These are phyloP conservation scores for Leccinum variicolor DNA, from an alignment of 768 basidiomycete species.

Conservation along the genomic window DNA sequence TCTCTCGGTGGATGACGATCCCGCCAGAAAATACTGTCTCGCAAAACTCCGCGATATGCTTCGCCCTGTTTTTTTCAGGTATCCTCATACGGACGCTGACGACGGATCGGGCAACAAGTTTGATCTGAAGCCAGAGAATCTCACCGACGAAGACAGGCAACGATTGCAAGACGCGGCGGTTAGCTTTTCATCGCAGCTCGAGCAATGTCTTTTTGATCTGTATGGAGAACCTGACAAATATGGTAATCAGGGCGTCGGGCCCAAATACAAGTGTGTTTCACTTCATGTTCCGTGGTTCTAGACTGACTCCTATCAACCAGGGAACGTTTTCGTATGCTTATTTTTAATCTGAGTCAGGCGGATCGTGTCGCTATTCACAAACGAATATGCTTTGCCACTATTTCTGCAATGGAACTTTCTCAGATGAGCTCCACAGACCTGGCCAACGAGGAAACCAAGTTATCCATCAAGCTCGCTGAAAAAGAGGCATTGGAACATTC, in stretches of 20 bases:
- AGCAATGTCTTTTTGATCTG: conserved; percentile 70
- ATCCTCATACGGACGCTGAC: conserved; percentile 51
- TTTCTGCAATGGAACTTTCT: conserved; percentile 71
- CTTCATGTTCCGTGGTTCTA: background rate
- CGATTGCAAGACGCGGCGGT: conserved; percentile 55
- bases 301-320: conserved; percentile 36
- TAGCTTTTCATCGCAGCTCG: conserved; percentile 67
- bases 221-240: conserved; percentile 76
- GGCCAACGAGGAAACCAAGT: conserved; percentile 82
- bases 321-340: conserved; percentile 87
- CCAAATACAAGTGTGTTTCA: conserved; percentile 74
- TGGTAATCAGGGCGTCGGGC: conserved; percentile 57
- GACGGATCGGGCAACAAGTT: conserved; percentile 32
- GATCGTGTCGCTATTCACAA: conserved; percentile 79
- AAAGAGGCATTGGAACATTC: conserved; percentile 82
- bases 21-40: conserved; percentile 76
- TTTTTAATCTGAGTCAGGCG: conserved; percentile 81
- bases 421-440: conserved; percentile 87
- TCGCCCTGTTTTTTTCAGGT: conserved; percentile 64
- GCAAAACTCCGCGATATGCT: conserved; percentile 73
- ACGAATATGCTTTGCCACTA: conserved; percentile 64
- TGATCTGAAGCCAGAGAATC: conserved; percentile 48
- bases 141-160: conserved; percentile 59
- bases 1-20: conserved; percentile 53
- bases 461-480: conserved; percentile 78